Evolutionary conservation across 2,329 filamentous ascomycete genomes (phyloP).

Genomic region (Sclerotiophoma versabilis): DNA sequence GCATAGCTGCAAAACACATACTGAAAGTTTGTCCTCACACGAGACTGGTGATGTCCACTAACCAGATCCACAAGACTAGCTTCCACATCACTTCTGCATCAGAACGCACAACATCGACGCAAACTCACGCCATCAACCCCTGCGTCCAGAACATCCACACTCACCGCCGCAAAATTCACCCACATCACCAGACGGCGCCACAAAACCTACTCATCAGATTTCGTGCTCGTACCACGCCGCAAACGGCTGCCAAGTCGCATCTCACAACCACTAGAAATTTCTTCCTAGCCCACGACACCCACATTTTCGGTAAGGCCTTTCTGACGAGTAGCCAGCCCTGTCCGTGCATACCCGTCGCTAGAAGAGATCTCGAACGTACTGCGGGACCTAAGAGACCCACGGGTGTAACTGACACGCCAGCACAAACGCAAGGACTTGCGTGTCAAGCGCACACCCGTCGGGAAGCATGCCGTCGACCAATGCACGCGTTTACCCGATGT

Average conservation of each 20-base stretch:
- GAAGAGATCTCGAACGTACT: conserved; percentile 19
- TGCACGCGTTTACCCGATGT: neutral
- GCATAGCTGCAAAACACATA: neutral
- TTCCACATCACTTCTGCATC: neutral
- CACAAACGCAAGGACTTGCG: conserved; percentile 2
- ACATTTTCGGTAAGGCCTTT: neutral
- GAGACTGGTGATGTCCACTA: neutral
- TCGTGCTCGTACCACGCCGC: conserved; percentile 6
- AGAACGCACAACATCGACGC: conserved; percentile 5
- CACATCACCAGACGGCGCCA: conserved; percentile 18
- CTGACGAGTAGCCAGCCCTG: neutral
- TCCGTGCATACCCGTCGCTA: conserved; percentile 21
- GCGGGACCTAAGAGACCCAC: conserved; percentile 18
- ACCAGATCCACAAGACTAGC: neutral
- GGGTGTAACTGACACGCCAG: conserved; percentile 5
- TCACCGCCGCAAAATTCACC: conserved; percentile 14
- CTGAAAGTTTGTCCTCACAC: neutral
- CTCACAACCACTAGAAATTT: conserved; percentile 10
- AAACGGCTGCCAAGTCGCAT: conserved; percentile 20
- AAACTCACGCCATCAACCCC: conserved; percentile 8
- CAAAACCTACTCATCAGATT: conserved; percentile 1
- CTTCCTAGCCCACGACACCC: conserved; percentile 2
- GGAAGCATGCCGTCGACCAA: conserved; percentile 1
- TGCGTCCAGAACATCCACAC: conserved; percentile 1
- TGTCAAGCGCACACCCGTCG: conserved; percentile 3